A percentile compares a stretch with the other conserved stretches of the same genome.
These are phyloP conservation scores for Phytophthora podocarpi DNA, from an alignment of 352 stramenopile species.

Conservation along the genomic window DNA sequence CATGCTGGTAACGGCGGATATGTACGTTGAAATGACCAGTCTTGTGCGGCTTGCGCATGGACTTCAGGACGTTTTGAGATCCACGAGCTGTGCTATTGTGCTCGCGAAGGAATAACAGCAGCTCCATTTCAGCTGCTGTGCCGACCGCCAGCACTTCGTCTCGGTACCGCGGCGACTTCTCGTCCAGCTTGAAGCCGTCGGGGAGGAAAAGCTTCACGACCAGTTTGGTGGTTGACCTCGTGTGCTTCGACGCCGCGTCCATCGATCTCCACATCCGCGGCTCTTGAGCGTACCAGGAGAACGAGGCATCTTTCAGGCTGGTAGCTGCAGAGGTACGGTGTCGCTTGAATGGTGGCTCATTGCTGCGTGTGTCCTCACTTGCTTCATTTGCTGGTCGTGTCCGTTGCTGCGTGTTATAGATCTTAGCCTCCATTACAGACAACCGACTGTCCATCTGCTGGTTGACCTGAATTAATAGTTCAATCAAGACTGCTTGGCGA, in stretches of 20 bases:
- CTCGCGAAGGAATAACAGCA: not conserved
- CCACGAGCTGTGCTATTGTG: not conserved
- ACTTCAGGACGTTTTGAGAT: constrained; percentile 11
- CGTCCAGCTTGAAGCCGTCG: not conserved
- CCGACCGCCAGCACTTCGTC: not conserved
- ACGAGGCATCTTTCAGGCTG: constrained; percentile 5
- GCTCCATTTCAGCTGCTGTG: not conserved
- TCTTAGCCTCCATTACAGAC: not conserved
- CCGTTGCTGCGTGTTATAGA: constrained; percentile 1
- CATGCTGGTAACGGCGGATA: not conserved
- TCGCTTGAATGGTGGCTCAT: not conserved
- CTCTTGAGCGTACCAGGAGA: constrained; percentile 14
- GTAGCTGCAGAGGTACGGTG: not conserved
- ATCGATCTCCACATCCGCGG: not conserved
- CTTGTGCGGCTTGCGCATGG: constrained; percentile 10
- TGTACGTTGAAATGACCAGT: not conserved
- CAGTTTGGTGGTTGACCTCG: not conserved
- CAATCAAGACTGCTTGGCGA: constrained; percentile 9
- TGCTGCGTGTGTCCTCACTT: not conserved
- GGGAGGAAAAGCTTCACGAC: not conserved
- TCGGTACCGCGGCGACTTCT: not conserved
- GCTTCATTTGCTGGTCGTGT: not conserved
- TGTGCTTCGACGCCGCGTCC: constrained; percentile 2
- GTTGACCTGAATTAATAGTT: constrained; percentile 7
- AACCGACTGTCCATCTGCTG: not conserved